phyloP scores from a whole-genome alignment of 768 basidiomycete species.

The Galerina marginata region DNA sequence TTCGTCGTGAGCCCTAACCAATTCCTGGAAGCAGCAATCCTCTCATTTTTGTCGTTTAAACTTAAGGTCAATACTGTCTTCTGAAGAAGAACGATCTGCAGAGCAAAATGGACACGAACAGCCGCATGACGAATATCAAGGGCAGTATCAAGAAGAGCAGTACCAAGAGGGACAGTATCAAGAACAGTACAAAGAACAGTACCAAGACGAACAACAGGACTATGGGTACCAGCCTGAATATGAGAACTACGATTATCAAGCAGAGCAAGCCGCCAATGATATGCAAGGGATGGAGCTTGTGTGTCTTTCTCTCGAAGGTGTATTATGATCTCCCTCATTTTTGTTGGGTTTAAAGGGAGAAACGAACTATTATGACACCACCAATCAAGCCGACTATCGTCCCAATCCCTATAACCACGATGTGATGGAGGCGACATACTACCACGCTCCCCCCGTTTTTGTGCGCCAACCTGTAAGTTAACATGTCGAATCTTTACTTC shows the following conservation, averaged over 20 bases:
- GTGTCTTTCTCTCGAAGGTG: background rate
- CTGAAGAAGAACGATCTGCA: background rate
- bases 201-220: constrained; percentile 8
- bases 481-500: background rate
- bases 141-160: background rate
- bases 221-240: constrained; percentile 22
- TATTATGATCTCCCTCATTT: too few species aligned
- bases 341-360: constrained; percentile 15
- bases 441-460: constrained; percentile 50
- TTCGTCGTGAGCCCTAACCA: too few species aligned
- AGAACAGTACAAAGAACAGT: constrained; percentile 5
- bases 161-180: constrained; percentile 6
- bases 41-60: background rate
- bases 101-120: constrained; percentile 6
- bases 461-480: constrained; percentile 69
- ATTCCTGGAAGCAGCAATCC: too few species aligned
- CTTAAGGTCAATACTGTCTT: background rate
- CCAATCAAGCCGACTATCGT: constrained; percentile 28
- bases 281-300: constrained; percentile 25
- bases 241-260: constrained; percentile 29
- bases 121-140: background rate
- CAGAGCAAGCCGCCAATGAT: constrained; percentile 18
- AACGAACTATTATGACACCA: constrained; percentile 29
- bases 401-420: constrained; percentile 38
- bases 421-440: constrained; percentile 44